A percentile compares a stretch with the other conserved stretches of the same genome.
These are phyloP conservation scores for Neurospora crassa DNA, from an alignment of 2,329 filamentous ascomycete species.

Conservation along the genomic window DNA sequence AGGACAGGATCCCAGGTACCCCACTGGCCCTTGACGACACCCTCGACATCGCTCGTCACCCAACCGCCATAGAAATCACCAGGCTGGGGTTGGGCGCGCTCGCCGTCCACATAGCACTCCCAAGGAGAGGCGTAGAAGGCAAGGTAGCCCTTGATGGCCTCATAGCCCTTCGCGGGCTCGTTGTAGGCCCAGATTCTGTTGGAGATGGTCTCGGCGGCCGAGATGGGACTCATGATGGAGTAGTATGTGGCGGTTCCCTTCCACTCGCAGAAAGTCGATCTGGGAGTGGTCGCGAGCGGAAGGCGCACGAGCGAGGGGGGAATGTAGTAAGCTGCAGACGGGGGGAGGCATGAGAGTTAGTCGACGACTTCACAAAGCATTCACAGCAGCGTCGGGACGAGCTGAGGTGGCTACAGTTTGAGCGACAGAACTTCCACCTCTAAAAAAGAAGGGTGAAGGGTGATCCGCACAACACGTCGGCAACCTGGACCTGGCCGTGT, in stretches of 20 bases:
- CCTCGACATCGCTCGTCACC: conserved; percentile 51
- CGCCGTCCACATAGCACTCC: conserved; percentile 53
- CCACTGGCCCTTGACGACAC: conserved; percentile 34
- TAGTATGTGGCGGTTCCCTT: conserved; percentile 53
- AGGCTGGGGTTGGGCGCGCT: conserved; percentile 48
- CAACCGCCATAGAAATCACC: conserved; percentile 57
- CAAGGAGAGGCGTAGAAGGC: conserved; percentile 53
- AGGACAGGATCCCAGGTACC: conserved; percentile 31
- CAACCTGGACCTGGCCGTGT: not conserved
- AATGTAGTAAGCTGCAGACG: conserved; percentile 45
- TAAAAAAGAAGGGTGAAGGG: not conserved
- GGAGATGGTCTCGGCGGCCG: conserved; percentile 27
- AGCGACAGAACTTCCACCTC: not conserved
- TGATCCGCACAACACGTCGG: not conserved
- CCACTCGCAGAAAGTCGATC: conserved; percentile 47
- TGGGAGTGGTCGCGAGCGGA: conserved; percentile 34
- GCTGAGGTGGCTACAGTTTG: not conserved
- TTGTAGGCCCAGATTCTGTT: conserved; percentile 53
- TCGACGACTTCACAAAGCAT: not conserved
- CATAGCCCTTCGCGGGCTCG: conserved; percentile 40
- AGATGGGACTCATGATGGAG: conserved; percentile 31
- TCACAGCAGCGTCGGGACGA: not conserved
- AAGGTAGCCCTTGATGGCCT: conserved; percentile 43
- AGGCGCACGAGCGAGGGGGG: conserved; percentile 39
- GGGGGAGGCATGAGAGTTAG: conserved; percentile 6